Conservation (phyloP, 1,139 yeast species). For the Zhuliangozyma parablackwelliae region DNA sequence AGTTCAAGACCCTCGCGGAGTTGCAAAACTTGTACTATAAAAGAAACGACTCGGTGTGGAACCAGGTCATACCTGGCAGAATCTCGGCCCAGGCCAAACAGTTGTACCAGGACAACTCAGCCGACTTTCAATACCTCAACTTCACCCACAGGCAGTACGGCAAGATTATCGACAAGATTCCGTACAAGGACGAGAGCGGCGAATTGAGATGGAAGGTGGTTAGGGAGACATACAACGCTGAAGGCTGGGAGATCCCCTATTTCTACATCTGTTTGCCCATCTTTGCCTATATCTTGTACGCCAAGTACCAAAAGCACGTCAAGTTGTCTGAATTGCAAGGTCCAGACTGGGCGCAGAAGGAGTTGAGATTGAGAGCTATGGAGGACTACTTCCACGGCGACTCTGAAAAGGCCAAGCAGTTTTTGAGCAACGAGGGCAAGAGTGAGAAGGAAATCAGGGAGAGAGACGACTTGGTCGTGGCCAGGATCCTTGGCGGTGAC, state of each 20-base stretch:
- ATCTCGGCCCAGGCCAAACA: constrained; percentile 52
- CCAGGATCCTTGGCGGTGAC: constrained; percentile 79
- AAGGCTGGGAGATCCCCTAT: constrained; percentile 83
- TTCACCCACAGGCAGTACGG: constrained; percentile 61
- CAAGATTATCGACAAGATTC: constrained; percentile 75
- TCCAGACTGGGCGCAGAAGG: constrained; percentile 81
- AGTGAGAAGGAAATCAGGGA: constrained; percentile 58
- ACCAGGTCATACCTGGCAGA: constrained; percentile 50
- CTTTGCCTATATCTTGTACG: constrained; percentile 38
- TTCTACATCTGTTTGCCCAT: constrained; percentile 69
- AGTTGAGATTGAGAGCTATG: constrained; percentile 75
- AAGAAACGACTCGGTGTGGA: constrained; percentile 59
- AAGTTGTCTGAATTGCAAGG: constrained; percentile 42
- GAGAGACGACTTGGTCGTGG: constrained; percentile 76
- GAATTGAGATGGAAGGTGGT: constrained; percentile 77
- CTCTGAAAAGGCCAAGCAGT: constrained; percentile 52
- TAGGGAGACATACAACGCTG: constrained; percentile 68
- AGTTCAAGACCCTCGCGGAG: constrained; percentile 70
- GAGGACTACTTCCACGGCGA: constrained; percentile 61
- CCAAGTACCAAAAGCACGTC: constrained; percentile 45
- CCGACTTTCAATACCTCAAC: constrained; percentile 57
- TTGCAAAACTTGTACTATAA: constrained; percentile 59
- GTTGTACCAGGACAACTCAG: constrained; percentile 59
- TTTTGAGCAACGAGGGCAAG: constrained; percentile 54
- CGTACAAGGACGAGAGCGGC: constrained; percentile 76